Conservation (phyloP, 73 alveolate species). For the Paramecium primaurelia region DNA sequence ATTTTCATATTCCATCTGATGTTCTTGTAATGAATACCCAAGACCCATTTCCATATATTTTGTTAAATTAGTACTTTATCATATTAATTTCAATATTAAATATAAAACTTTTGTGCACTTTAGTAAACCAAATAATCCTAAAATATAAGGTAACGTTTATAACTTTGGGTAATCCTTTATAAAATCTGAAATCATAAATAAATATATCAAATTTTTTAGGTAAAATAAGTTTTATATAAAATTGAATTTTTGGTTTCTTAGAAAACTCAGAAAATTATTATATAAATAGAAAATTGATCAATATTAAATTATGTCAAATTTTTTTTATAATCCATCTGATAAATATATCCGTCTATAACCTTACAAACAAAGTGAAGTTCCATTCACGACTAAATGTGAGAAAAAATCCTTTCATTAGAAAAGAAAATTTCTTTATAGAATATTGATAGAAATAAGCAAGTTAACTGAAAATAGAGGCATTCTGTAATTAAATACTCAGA, state of each 20-base stretch:
- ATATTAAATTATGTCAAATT: no score
- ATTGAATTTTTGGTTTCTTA: not conserved
- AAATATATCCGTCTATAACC: no score
- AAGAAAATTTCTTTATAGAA: not conserved
- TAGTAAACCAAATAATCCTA: not conserved
- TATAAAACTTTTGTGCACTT: not conserved
- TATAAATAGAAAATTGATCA: no score
- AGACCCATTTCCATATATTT: conserved; percentile 50
- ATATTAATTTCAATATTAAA: not conserved
- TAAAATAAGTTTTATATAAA: not conserved
- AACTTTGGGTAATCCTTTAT: not conserved
- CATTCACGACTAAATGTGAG: no score
- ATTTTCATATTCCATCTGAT: conserved; percentile 49
- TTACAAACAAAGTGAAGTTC: no score
- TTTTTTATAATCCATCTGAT: no score
- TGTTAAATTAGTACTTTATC: not conserved
- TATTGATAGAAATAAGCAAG: no score
- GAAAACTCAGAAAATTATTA: not conserved
- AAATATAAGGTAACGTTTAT: not conserved
- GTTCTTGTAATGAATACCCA: conserved; percentile 55
- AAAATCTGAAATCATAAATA: not conserved
- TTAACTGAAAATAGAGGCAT: not conserved
- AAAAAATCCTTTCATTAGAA: no score
- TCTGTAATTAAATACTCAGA: no score
- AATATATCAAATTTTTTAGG: not conserved